Evolutionary conservation across 2,329 filamentous ascomycete genomes (phyloP).

Genomic region (Diaporthe aspalathi): DNA sequence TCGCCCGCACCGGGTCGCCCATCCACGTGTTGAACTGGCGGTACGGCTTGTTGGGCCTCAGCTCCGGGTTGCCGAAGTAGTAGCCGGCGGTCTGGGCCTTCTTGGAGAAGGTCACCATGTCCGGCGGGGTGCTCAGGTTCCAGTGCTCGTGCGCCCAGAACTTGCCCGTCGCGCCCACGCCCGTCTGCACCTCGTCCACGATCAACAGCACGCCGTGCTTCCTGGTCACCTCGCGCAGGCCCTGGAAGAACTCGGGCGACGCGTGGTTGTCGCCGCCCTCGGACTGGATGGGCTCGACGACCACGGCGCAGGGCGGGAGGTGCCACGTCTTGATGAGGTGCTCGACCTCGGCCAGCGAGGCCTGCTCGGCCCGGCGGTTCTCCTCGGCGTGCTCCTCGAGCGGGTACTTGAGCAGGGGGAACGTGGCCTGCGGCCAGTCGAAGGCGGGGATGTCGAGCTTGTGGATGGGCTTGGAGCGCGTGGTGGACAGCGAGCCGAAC

Average conservation of each 20-base stretch:
- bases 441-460: slow-evolving; percentile 96
- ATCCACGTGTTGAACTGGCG: slow-evolving; percentile 99
- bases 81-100: slow-evolving; percentile 95
- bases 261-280: slow-evolving; percentile 97
- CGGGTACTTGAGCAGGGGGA: slow-evolving; percentile 88
- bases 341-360: slow-evolving; percentile 86
- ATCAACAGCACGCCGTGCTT: slow-evolving; percentile 85
- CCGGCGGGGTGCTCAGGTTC: slow-evolving; percentile 81
- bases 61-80: slow-evolving; percentile 84
- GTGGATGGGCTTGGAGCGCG: slow-evolving; percentile 92
- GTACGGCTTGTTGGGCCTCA: slow-evolving; percentile 92
- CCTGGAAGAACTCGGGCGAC: slow-evolving; percentile 86
- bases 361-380: slow-evolving; percentile 84
- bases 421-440: slow-evolving; percentile 92
- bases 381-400: slow-evolving; percentile 82
- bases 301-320: slow-evolving; percentile 81
- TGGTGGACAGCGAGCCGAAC: slow-evolving; percentile 88
- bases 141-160: slow-evolving; percentile 99
- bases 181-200: slow-evolving; percentile 94
- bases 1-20: slow-evolving; percentile 86
- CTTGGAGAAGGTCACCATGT: slow-evolving; percentile 96
- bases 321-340: slow-evolving; percentile 82
- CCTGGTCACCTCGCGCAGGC: slow-evolving; percentile 81
- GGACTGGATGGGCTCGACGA: slow-evolving; percentile 92
- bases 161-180: slow-evolving; percentile 89